Evolutionary conservation across 306 rosid genomes (phyloP), one percentile per base, ranked within the genome.

Genomic region (Castanospermum australe): DNA sequence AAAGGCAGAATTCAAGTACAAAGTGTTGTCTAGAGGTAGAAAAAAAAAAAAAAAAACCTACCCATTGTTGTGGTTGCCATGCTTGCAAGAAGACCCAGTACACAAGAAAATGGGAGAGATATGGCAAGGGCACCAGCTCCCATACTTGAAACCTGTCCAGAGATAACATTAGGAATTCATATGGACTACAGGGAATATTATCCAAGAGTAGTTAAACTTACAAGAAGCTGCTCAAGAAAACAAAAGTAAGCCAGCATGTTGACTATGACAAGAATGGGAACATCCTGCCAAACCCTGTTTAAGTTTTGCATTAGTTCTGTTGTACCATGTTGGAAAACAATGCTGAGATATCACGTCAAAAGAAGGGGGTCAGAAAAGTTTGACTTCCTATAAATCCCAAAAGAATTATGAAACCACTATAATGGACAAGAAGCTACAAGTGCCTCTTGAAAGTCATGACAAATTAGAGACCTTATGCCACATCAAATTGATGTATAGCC

Each of bases 11-110:
- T 77, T 68, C 57, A 78, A 67, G 72, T 33, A 38, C 61, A 41
- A 11, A 71, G 21, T 8, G 47, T 56, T 68, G 62, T 64, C 54
- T 1, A 38, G 56, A 24, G 62, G 39, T 77, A 47, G 38, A 77
- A 67, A 24, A 52, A 80, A 71, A 44, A 47, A 38, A 77, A 67
- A 24, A 52, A 80, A 71, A 44, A 22, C 83, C 20, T 77, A 91
- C 98, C 97, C 93, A 91, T 93, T 67, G 97, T 88, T 44, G 89
- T 83, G 52, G 98, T 77, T 30, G 98, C 80, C 90, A 93, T 86
- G 80, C 95, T 90, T 79, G 95, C 92, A 80, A 91, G 84, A 82
- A 88, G 97, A 50, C 98, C 95, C 80, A 91, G 73, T 63, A 93
- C 80, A 83, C 94, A 91, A 62, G 98, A 90, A 84, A 88, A 93